Evolutionary conservation across 2,329 filamentous ascomycete genomes (phyloP).

Genomic region (Apiospora hydei): DNA sequence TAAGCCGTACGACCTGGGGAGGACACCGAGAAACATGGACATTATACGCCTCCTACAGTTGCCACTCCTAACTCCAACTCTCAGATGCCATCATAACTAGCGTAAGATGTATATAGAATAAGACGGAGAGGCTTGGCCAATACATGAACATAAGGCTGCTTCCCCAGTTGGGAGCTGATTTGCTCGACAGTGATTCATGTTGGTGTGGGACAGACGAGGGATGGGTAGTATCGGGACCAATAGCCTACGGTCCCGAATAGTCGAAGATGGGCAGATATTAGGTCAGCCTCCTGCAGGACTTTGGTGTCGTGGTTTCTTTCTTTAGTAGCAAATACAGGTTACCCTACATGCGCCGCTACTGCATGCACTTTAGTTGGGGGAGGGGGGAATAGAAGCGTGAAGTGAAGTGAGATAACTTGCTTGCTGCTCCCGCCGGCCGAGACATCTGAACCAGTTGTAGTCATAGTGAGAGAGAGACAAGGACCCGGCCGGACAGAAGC

Average conservation of each 20-base stretch:
- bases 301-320: not conserved
- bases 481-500: not conserved
- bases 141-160: not conserved
- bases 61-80: not conserved
- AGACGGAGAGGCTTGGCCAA: not conserved
- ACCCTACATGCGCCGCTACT: constrained; percentile 11
- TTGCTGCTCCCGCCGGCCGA: constrained; percentile 9
- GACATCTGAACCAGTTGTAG: constrained; percentile 8
- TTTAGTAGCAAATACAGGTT: constrained; percentile 16
- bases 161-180: not conserved
- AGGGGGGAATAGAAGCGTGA: too few species aligned
- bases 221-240: constrained; percentile 12
- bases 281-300: constrained; percentile 18
- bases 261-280: constrained; percentile 15
- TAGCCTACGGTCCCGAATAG: constrained; percentile 8
- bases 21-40: not conserved
- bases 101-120: not conserved
- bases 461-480: not conserved
- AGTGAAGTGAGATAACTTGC: not conserved
- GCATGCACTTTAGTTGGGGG: not conserved
- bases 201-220: not conserved
- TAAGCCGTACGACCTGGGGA: not conserved
- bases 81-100: not conserved
- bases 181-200: not conserved
- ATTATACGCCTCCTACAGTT: not conserved